A percentile compares a stretch with the other conserved stretches of the same genome.
Evolutionary conservation across 2,329 filamentous ascomycete species (phyloP).

Genomic region (Sphaceloma murrayae): DNA sequence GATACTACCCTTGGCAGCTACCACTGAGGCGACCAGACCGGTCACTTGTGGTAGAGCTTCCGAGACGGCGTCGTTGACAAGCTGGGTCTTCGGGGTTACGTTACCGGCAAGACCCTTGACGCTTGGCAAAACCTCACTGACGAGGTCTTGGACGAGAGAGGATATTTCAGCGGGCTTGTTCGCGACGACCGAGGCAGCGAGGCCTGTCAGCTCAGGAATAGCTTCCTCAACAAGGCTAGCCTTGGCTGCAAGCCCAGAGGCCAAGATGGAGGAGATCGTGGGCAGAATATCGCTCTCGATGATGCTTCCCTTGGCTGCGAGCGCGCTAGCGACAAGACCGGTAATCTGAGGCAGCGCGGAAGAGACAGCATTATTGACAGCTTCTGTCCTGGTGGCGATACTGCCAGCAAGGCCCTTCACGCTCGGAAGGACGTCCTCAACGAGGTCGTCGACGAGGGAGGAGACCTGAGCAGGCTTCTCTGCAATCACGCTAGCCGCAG

Average conservation of each 20-base stretch:
- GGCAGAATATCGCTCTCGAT: too few relatives aligned
- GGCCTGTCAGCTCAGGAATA: not conserved
- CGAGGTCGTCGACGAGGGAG: too few relatives aligned
- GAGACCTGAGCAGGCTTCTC: too few relatives aligned
- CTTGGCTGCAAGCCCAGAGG: constrained; percentile 8
- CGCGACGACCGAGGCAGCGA: constrained; percentile 4
- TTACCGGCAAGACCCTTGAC: not conserved
- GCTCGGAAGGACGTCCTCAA: not conserved
- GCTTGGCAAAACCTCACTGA: not conserved
- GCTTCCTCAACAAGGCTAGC: not conserved
- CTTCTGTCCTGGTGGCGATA: too few relatives aligned
- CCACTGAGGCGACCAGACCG: not conserved
- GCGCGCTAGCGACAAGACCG: not conserved
- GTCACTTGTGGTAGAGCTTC: constrained; percentile 1
- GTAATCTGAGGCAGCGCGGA: constrained; percentile 1
- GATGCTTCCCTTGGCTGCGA: too few relatives aligned
- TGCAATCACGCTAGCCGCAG: too few relatives aligned
- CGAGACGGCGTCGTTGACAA: not conserved
- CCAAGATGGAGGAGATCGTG: not conserved
- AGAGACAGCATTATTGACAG: not conserved
- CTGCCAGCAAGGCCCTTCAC: not conserved
- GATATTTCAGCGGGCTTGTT: not conserved
- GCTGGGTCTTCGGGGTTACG: not conserved
- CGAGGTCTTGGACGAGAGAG: constrained; percentile 8
- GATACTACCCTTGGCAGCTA: not conserved